phyloP scores from a whole-genome alignment of 805 yeast genomes.

The Schwanniomyces yamadae region DNA sequence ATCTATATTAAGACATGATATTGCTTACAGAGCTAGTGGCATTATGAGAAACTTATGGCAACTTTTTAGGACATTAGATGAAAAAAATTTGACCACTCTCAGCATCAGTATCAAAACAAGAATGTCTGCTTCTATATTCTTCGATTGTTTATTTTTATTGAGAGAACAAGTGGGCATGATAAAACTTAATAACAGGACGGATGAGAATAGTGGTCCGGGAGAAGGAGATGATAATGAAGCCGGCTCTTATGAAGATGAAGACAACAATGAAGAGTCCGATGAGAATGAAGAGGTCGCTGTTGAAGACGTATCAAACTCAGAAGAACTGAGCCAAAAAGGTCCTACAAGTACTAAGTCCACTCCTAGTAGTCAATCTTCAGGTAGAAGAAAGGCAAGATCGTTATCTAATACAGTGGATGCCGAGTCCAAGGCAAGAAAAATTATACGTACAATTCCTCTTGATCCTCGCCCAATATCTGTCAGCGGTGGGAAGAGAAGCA shows the following conservation, averaged over 20 bases:
- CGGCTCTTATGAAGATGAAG: constrained; percentile 21
- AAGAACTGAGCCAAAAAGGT: constrained; percentile 6
- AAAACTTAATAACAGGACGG: constrained; percentile 44
- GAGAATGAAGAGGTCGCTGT: constrained; percentile 22
- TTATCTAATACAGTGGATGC: constrained; percentile 59
- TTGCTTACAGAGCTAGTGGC: constrained; percentile 89
- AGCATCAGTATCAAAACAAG: constrained; percentile 70
- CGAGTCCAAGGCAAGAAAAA: constrained; percentile 69
- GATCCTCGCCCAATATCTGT: constrained; percentile 77
- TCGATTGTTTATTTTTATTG: constrained; percentile 83
- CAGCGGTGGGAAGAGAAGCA: constrained; percentile 29
- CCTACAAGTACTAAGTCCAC: constrained; percentile 30
- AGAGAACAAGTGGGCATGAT: constrained; percentile 88
- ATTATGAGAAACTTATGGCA: constrained; percentile 96
- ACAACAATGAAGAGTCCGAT: constrained; percentile 17
- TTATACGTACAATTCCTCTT: constrained; percentile 74
- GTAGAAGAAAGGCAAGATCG: constrained; percentile 43
- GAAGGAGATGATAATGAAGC: constrained; percentile 33
- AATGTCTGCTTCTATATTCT: constrained; percentile 89
- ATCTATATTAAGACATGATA: constrained; percentile 85
- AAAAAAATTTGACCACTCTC: constrained; percentile 40
- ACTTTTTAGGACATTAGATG: constrained; percentile 66
- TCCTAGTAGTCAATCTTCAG: constrained; percentile 38
- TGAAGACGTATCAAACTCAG: constrained; percentile 14
- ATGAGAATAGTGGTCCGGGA: constrained; percentile 18